Conservation (phyloP, 1,284 basidiomycete genomes). For the Coniferiporia sulphurascens region DNA sequence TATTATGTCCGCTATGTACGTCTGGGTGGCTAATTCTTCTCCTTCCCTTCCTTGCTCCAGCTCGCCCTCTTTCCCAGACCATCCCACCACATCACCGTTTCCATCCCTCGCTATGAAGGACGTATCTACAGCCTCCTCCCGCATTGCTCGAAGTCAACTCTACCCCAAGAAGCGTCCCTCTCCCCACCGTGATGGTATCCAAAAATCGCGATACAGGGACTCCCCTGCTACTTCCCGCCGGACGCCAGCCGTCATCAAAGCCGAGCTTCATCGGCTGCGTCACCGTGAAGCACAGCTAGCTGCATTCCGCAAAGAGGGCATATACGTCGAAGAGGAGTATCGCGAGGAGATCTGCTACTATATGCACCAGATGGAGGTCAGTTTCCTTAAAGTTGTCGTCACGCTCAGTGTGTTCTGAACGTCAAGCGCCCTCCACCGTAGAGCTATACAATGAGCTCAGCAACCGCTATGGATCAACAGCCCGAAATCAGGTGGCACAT, state of each 20-base stretch:
- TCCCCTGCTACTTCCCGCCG: slow-evolving; percentile 48
- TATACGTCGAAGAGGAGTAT: slow-evolving; percentile 89
- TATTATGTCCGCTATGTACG: slow-evolving; percentile 17
- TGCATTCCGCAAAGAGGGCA: slow-evolving; percentile 62
- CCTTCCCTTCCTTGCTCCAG: slow-evolving; percentile 11
- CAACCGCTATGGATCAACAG: slow-evolving; percentile 96
- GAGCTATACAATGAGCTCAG: slow-evolving; percentile 83
- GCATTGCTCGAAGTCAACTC: slow-evolving; percentile 53
- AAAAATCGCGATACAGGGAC: slow-evolving; percentile 52
- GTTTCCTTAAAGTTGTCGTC: slow-evolving; percentile 29
- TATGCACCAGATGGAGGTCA: slow-evolving; percentile 97
- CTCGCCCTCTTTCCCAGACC: slow-evolving; percentile 20
- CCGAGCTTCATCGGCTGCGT: slow-evolving; percentile 53
- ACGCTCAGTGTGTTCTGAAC: slow-evolving; percentile 3
- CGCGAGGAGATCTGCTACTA: slow-evolving; percentile 87
- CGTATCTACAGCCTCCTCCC: slow-evolving; percentile 50
- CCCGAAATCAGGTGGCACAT: slow-evolving; percentile 97
- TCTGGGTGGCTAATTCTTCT: slow-evolving; percentile 18
- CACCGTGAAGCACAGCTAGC: slow-evolving; percentile 64
- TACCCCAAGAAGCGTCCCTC: slow-evolving; percentile 82
- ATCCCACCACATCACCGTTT: slow-evolving; percentile 27
- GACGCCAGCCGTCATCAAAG: slow-evolving; percentile 60
- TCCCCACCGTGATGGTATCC: slow-evolving; percentile 55
- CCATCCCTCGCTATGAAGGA: slow-evolving; percentile 64
- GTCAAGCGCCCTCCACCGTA: slow-evolving; percentile 31